Evolutionary conservation across 257 asterid species (phyloP), one percentile per base, ranked within the genome.

Genomic region (Scutellaria baicalensis): DNA sequence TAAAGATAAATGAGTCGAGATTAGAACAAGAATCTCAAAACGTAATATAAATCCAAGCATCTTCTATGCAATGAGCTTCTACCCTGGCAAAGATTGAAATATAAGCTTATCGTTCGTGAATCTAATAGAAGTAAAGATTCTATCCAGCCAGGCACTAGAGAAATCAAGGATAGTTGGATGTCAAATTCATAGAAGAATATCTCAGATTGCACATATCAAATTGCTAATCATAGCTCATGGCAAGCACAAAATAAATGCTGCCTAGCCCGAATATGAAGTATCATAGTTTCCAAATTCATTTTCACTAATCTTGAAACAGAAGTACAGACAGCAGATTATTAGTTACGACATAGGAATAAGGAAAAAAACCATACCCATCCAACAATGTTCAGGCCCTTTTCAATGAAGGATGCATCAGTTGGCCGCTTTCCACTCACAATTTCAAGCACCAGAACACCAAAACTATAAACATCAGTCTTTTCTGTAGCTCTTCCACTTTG

Each of bases 401-500:
- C 80, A 1, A 75, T 75, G 80, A 75, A 75, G 63, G 80, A 63
- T 62, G 80, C 67, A 69, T 75, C 80, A 38, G 80, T 75, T 13
- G 80, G 80, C 71, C 80, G 76, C 57, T 75, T 75, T 61, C 94
- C 94, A 20, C 95, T 88, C 59, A 88, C 72, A 71, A 90, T 80
- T 77, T 90, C 96, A 48, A 88, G 96, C 79, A 86, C 82, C 76
- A 88, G 78, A 82, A 90, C 97, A 69, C 97, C 97, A 65, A 90
- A 88, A 81, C 97, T 88, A 63, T 88, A 90, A 55, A 90, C 93
- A 74, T 90, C 95, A 21, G 90, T 86, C 85, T 90, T 90, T 77
- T 90, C 92, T 4, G 97, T 90, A 72, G 95, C 97, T 75, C 95
- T 82, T 23, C 97, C 80, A 48, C 98, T 89, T 77, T 85, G 98